Base-by-base conservation (phyloP, 2,329 filamentous ascomycete genomes). In the Neospermospora avenae region DNA sequence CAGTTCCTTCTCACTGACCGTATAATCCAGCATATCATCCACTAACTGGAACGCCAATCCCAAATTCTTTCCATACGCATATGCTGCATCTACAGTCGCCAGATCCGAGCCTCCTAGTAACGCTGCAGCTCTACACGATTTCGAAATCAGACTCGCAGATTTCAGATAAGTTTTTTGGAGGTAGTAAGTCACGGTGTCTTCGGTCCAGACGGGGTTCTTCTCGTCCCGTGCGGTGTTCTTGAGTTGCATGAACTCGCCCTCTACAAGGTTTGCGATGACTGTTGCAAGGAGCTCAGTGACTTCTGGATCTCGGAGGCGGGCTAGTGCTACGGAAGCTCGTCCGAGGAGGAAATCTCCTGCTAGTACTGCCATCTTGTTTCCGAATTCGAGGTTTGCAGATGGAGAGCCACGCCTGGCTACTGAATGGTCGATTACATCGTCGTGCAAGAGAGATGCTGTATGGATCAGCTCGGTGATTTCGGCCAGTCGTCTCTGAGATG, bases 161-260 rank as follows among this genome's bases (percentile, higher is more conserved):
- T 99, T 99, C 68, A 99, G 83, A 72, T 99, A 99, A 28, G 95
- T 99, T 82, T 99, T 99, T 73, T 97, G 91, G 54, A 99, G 81
- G 74, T 99, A 99, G 77, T 99, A 98, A 25, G 86, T 84, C 63
- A 99, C 83, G 1, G 92, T 90, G 56, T 96, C 90, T 71, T 97
- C 91, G 1, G 89, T 95, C 84, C 90, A 98, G 10, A 82, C 78
- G 0, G 93, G 93, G 67, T 90, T 87, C 65, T 84, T 81, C 79
- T 98, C 93, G 73, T 97, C 93, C 66, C 84, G 82, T 48, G 90
- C 90, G 1, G 95, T 98, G 76, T 99, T 99, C 78, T 96, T 96
- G 69, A 99, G 80, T 79, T 99, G 95, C 95, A 99, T 99, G 79
- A 99, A 98, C 76, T 99, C 95, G 72, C 95, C 95, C 77, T 99